Evolutionary conservation across 1,284 basidiomycete genomes (phyloP), one percentile per base, ranked within the genome.

Genomic region (Boletus mariae): DNA sequence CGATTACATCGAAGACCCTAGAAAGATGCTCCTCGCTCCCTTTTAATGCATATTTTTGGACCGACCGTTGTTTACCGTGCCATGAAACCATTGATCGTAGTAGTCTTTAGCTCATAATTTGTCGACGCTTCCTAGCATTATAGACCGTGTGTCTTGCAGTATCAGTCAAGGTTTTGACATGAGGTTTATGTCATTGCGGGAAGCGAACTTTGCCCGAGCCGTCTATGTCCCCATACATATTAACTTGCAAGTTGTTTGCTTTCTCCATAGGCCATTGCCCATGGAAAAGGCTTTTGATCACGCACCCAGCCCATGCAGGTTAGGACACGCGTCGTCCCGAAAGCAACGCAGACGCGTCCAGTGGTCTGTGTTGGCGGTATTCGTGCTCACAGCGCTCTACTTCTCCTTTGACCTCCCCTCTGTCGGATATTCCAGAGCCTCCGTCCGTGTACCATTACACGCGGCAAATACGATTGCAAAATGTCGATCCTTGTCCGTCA

Each of bases 1-100:
- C 55, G 79, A 81, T 57, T 81, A 82, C 57, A 68, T 81, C 23
- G 79, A 82, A 59, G 80, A 82, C 62, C 80, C 80, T 15, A 72
- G 79, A 53, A 82, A 77, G 70, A 82, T 82, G 80, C 68, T 82
- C 37, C 73, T 82, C 20, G 73, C 73, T 31, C 52, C 66, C 2
- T 61, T 59, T 43, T 67, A 25, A 57, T 7, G 12, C 15, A 31
- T 31, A 17, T 35, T 49, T 26, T 37, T 51, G 37, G 47, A 47
- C 13, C 15, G 7, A 20, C 34, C 31, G 13, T 47, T 41, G 50
- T 50, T 6, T 4, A 12, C 26, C 31, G 11, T 63, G 23, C 35
- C 43, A 31, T 51, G 31, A 23, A 46, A 26, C 38, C 3, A 26
- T 52, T 26, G 55, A 57, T 34, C 47, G 28, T 40, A 40, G 38